A percentile compares a stretch with the other conserved stretches of the same genome.
Conservation (phyloP, 1,284 basidiomycete genomes). For the Ganoderma boninense region DNA sequence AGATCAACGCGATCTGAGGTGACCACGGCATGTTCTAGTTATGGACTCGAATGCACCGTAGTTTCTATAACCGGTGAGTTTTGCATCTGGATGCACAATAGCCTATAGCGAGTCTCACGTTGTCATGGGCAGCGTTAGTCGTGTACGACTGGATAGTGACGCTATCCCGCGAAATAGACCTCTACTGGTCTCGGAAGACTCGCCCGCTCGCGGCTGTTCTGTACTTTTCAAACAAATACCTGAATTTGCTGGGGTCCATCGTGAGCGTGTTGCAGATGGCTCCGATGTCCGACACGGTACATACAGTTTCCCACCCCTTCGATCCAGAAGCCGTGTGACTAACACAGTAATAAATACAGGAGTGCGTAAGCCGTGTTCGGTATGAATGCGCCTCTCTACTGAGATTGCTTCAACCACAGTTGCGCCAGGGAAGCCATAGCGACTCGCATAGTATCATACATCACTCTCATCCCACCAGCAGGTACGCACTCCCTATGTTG, state of each 20-base stretch:
- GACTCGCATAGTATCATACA: not conserved
- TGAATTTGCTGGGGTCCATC: not conserved
- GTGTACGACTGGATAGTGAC: not conserved
- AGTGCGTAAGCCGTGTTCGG: not conserved
- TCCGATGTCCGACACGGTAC: not conserved
- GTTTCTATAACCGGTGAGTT: not conserved
- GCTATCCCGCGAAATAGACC: too few species aligned
- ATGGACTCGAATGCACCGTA: not conserved
- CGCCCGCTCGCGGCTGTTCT: too few species aligned
- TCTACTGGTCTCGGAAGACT: too few species aligned
- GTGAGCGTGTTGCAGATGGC: not conserved
- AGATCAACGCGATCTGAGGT: too few species aligned
- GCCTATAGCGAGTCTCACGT: not conserved
- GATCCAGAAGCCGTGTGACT: too few species aligned
- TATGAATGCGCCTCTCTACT: not conserved
- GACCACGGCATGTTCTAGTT: not conserved
- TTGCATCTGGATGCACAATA: not conserved
- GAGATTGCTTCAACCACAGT: not conserved
- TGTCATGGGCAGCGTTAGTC: not conserved
- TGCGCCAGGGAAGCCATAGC: not conserved
- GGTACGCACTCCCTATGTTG: not conserved
- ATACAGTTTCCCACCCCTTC: not conserved
- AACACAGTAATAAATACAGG: not conserved
- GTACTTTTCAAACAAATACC: not conserved
- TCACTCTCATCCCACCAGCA: not conserved